Base-by-base conservation (phyloP, 306 rosid species). In the Hippophae rhamnoides region DNA sequence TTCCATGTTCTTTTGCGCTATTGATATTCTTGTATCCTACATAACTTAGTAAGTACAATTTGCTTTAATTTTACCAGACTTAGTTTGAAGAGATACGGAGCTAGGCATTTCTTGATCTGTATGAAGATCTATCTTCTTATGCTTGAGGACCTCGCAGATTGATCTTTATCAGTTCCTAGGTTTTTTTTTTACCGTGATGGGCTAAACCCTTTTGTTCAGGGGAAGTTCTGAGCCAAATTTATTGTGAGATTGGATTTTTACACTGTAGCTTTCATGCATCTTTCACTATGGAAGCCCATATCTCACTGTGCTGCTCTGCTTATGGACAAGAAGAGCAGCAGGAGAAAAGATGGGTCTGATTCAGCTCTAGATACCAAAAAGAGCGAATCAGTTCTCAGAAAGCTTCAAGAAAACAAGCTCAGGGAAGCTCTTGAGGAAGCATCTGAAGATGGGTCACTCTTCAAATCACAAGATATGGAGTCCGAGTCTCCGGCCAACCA, bases 371-470 rank as follows among this genome's bases (percentile, higher is more conserved):
- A 85, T 5, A 12, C 47, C 3, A 80, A 64, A 73, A 80, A 75
- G 68, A 81, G 75, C 75, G 73, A 84, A 10, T 74, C 96, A 62
- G 71, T 85, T 69, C 92, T 84, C 40, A 81, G 94, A 63, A 87
- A 90, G 59, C 68, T 87, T 64, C 95, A 85, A 65, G 97, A 90
- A 9, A 84, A 79, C 81, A 87, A 85, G 83, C 96, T 90, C 41
- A 82, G 96, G 79, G 96, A 90, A 53, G 98, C 98, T 43, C 92
- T 90, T 6, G 98, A 90, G 72, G 98, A 90, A 72, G 98, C 98
- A 57, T 90, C 98, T 13, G 98, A 90, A 69, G 88, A 87, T 63
- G 97, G 97, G 13, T 81, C 79, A 7, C 89, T 90, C 23, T 65
- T 66, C 44, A 86, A 87, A 81, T 82, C 94, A 12, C 88, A 84